Evolutionary conservation across 805 yeast species (phyloP), one percentile per base, ranked within the genome.

Genomic region (Candida argentea): DNA sequence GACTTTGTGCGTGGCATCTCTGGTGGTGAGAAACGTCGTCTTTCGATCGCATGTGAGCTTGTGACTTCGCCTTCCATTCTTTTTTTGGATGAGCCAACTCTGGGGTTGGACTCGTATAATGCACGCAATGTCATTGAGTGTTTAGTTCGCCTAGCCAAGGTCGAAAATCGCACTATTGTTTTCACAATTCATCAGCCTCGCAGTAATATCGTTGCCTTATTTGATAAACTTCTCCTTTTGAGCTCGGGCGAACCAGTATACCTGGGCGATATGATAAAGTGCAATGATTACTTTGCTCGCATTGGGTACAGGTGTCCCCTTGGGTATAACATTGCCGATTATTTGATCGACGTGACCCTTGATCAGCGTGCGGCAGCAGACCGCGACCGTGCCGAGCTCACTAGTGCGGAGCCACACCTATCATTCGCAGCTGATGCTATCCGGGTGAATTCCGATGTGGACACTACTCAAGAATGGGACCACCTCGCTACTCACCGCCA

Each of bases 181-280:
- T 80, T 91, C 49, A 85, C 98, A 0, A 91, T 91, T 39, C 98
- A 91, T 57, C 98, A 91, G 50, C 98, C 98, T 7, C 69, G 98
- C 46, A 83, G 95, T 32, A 91, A 91, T 46, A 89, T 91, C 49
- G 96, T 91, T 19, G 77, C 95, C 1, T 57, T 84, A 32, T 91
- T 91, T 52, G 95, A 89, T 47, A 77, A 78, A 42, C 65, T 91
- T 27, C 53, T 89, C 2, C 59, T 91, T 27, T 62, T 91, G 29
- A 79, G 95, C 15, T 80, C 80, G 37, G 97, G 98, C 35, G 75
- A 76, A 38, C 59, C 85, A 50, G 78, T 87, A 2, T 91, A 81
- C 47, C 83, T 95, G 0, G 98, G 98, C 11, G 75, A 73, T n/a
- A 78, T 80, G 67, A 57, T 65, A 5, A 71, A 72, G 25, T 81